These are phyloP conservation scores for Nannochloropsis oceanica DNA, from an alignment of 108 stramenopile genomes.

Conservation along the genomic window DNA sequence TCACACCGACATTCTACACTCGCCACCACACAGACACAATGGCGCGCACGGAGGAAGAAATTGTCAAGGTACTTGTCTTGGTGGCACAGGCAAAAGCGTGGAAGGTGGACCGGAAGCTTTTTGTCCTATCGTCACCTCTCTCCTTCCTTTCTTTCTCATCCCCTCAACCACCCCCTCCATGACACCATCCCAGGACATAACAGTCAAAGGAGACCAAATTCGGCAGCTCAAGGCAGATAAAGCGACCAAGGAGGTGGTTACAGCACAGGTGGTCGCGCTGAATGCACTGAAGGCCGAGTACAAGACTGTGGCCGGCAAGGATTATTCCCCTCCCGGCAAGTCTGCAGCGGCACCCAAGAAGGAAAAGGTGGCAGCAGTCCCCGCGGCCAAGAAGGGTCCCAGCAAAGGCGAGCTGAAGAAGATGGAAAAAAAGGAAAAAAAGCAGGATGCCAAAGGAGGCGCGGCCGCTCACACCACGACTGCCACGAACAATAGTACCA, in stretches of 20 bases:
- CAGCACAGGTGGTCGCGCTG: neutral
- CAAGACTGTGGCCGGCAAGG: conserved; percentile 5
- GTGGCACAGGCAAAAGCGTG: too few relatives aligned
- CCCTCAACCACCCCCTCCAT: too few relatives aligned
- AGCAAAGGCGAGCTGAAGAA: conserved; percentile 1
- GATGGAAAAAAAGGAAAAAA: conserved; percentile 1
- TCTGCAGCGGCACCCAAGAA: neutral
- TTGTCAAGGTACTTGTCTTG: too few relatives aligned
- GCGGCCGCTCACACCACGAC: neutral
- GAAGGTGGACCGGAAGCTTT: too few relatives aligned
- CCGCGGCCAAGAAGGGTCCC: neutral
- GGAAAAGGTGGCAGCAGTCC: neutral
- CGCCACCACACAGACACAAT: too few relatives aligned
- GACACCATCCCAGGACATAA: neutral
- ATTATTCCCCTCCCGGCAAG: neutral
- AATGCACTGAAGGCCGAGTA: neutral
- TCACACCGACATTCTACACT: too few relatives aligned
- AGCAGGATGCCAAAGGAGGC: neutral
- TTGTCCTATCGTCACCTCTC: too few relatives aligned
- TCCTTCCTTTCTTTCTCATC: too few relatives aligned
- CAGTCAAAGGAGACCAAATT: neutral
- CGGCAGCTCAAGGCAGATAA: conserved; percentile 6
- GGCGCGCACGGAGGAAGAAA: too few relatives aligned
- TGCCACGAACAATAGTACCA: neutral
- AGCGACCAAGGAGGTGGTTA: conserved; percentile 1